Conservation (phyloP, 306 rosid species). For the Ormosia semicastrata region DNA sequence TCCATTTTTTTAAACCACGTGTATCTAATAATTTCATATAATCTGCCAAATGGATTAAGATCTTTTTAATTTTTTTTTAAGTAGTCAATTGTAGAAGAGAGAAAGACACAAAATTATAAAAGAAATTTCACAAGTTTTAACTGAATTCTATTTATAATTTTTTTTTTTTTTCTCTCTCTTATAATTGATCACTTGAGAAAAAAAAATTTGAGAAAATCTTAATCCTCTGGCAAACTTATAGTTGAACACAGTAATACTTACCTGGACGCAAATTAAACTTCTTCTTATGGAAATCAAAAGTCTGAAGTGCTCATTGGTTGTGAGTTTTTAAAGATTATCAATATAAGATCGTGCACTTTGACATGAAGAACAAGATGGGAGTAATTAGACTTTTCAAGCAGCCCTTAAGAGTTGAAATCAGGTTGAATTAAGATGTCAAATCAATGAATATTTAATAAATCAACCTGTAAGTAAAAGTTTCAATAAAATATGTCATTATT, state of each 20-base stretch:
- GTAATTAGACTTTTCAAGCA: not conserved
- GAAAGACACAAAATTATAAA: no score
- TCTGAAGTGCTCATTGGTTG: not conserved
- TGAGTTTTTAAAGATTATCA: not conserved
- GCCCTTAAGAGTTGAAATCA: not conserved
- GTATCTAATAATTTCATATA: not conserved
- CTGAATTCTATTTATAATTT: no score
- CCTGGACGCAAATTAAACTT: not conserved
- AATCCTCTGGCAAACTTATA: no score
- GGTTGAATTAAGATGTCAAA: not conserved
- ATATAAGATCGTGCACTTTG: not conserved
- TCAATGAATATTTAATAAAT: not conserved
- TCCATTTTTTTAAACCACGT: not conserved
- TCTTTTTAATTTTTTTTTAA: no score
- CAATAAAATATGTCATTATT: not conserved
- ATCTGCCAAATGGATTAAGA: no score
- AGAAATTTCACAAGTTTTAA: no score
- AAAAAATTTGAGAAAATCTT: no score
- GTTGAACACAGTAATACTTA: not conserved
- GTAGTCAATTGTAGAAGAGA: no score
- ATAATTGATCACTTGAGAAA: no score
- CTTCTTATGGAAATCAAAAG: not conserved
- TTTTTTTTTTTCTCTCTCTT: no score
- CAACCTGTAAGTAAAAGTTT: not conserved
- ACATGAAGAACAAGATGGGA: not conserved